A percentile compares a stretch with the other conserved stretches of the same genome.
Conservation (phyloP, 768 basidiomycete species). For the Phylloporus sp. region DNA sequence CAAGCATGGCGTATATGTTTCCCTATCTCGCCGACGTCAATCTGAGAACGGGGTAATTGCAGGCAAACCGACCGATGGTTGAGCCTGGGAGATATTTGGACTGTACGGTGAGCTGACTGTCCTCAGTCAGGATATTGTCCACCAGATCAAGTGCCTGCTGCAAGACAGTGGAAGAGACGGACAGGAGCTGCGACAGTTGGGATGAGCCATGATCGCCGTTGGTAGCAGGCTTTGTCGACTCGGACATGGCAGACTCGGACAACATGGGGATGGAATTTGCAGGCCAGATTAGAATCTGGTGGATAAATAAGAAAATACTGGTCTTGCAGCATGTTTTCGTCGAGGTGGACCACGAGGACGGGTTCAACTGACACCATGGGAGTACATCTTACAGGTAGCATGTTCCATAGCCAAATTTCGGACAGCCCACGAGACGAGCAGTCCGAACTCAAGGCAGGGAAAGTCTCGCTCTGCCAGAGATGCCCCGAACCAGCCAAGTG, state of each 20-base stretch:
- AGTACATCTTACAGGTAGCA: conserved; percentile 14
- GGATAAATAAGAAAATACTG: conserved; percentile 17
- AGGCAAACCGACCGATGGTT: conserved; percentile 60
- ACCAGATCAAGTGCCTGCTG: conserved; percentile 72
- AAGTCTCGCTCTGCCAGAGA: conserved; percentile 58
- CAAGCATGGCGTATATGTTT: conserved; percentile 85
- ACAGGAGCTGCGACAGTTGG: conserved; percentile 52
- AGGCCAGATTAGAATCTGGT: background rate
- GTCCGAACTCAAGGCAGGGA: conserved; percentile 81
- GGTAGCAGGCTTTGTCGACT: conserved; percentile 9
- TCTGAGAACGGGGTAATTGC: background rate
- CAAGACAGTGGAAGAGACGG: conserved; percentile 64
- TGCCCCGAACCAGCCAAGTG: conserved; percentile 36
- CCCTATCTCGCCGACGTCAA: conserved; percentile 39
- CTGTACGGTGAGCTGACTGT: conserved; percentile 63
- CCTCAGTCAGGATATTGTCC: conserved; percentile 58
- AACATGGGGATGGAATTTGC: conserved; percentile 2
- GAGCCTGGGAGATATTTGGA: conserved; percentile 84
- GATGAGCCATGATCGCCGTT: conserved; percentile 10
- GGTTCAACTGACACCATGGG: conserved; percentile 14
- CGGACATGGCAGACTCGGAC: conserved; percentile 20
- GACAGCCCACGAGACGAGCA: conserved; percentile 49
- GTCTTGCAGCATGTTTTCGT: conserved; percentile 12
- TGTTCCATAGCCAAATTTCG: conserved; percentile 84
- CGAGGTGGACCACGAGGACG: conserved; percentile 23